These are phyloP conservation scores for Starmerella gropengiesseri DNA, from an alignment of 805 yeast genomes.

Conservation along the genomic window DNA sequence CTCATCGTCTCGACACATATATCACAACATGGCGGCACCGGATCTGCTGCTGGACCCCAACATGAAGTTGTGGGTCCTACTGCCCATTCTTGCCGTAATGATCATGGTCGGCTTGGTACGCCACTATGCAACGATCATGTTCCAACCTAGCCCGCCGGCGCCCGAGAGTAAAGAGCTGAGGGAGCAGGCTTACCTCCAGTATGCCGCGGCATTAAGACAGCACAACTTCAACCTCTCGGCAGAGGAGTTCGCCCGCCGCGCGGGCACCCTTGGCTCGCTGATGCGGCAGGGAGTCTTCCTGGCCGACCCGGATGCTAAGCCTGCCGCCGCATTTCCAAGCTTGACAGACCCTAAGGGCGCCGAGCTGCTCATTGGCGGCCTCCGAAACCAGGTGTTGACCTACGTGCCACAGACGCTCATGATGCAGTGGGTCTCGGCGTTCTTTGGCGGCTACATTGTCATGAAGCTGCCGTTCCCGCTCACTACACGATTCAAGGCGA, in stretches of 20 bases:
- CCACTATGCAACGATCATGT: constrained; percentile 50
- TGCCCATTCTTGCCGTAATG: constrained; percentile 86
- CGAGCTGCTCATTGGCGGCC: constrained; percentile 64
- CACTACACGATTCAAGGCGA: constrained; percentile 77
- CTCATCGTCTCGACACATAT: not conserved
- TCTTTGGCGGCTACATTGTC: constrained; percentile 82
- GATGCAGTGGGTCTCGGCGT: constrained; percentile 93
- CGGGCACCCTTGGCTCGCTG: constrained; percentile 37
- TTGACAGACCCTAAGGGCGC: constrained; percentile 57
- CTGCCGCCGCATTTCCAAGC: constrained; percentile 38
- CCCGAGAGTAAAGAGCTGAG: constrained; percentile 41
- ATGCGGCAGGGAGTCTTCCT: constrained; percentile 46
- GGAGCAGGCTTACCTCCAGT: constrained; percentile 47
- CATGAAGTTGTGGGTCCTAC: constrained; percentile 76
- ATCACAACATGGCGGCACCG: constrained; percentile 12
- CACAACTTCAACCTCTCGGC: constrained; percentile 44
- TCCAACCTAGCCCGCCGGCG: constrained; percentile 48
- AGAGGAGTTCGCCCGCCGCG: constrained; percentile 45
- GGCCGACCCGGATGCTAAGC: constrained; percentile 37
- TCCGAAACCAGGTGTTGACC: constrained; percentile 71
- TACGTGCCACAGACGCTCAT: constrained; percentile 85
- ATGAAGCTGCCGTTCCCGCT: constrained; percentile 87
- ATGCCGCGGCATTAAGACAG: constrained; percentile 46
- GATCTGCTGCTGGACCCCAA: constrained; percentile 67
- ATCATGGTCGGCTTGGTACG: constrained; percentile 73